Evolutionary conservation across 768 basidiomycete species (phyloP).

Genomic region (Boletus coccyginus): DNA sequence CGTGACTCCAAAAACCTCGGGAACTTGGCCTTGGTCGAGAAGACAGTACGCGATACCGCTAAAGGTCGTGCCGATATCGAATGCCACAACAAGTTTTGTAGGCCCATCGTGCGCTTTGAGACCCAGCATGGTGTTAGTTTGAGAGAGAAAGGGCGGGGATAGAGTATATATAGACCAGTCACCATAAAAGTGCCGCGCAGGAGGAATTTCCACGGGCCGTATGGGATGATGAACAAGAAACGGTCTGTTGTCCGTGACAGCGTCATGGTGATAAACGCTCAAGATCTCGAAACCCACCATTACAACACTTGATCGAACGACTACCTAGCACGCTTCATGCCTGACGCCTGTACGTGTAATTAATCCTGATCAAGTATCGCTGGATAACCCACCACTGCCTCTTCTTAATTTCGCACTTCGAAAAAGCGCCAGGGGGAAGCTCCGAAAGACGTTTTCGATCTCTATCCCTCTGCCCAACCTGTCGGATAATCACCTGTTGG

Average conservation of each 20-base stretch:
- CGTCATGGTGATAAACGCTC: neutral
- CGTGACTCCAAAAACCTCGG: slow-evolving; percentile 8
- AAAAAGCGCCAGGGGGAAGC: neutral
- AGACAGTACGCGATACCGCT: slow-evolving; percentile 42
- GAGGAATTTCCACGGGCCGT: neutral
- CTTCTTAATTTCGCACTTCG: neutral
- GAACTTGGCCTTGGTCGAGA: slow-evolving; percentile 8
- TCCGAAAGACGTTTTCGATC: too few relatives aligned
- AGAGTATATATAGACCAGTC: neutral
- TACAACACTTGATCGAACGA: neutral
- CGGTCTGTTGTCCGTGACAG: neutral
- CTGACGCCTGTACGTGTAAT: neutral
- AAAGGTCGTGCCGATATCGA: slow-evolving; percentile 48
- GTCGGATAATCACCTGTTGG: too few relatives aligned
- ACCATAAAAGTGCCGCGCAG: too few relatives aligned
- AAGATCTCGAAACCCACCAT: neutral
- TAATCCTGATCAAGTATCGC: neutral
- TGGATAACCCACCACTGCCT: neutral
- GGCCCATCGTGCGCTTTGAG: slow-evolving; percentile 4
- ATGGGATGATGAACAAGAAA: neutral
- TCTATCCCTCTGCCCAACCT: too few relatives aligned
- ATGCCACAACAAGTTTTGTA: slow-evolving; percentile 41
- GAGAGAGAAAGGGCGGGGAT: neutral
- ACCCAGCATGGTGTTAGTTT: neutral
- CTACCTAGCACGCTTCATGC: neutral